A percentile compares a stretch with the other conserved stretches of the same genome.
These are phyloP conservation scores for Penicillium sp. DNA, from an alignment of 2,329 filamentous ascomycete species.

Conservation along the genomic window DNA sequence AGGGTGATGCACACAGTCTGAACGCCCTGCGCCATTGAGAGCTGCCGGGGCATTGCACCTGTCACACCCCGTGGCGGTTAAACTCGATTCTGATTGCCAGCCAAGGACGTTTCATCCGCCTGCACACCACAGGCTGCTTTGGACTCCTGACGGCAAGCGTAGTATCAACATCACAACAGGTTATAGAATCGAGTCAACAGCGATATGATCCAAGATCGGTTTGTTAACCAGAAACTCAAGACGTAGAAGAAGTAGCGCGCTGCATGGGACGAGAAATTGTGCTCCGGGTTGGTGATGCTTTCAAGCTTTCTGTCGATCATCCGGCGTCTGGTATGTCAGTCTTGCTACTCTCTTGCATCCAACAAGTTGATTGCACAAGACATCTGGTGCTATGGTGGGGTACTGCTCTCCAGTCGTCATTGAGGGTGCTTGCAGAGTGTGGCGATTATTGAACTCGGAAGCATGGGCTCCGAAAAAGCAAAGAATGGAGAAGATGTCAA, in stretches of 20 bases:
- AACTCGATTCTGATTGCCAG: slow-evolving; percentile 12
- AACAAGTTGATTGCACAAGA: slow-evolving; percentile 3
- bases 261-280: not conserved
- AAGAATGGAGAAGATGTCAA: slow-evolving; percentile 5
- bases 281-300: not conserved
- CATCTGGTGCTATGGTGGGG: slow-evolving; percentile 3
- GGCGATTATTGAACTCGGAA: not conserved
- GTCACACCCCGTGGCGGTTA: slow-evolving; percentile 14
- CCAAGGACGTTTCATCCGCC: not conserved
- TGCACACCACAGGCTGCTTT: not conserved
- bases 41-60: not conserved
- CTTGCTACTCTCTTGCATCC: not conserved
- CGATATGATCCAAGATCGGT: not conserved
- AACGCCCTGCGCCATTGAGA: slow-evolving; percentile 10
- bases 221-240: not conserved
- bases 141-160: not conserved
- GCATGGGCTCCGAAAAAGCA: slow-evolving; percentile 13
- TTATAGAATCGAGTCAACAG: not conserved
- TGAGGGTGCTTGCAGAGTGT: slow-evolving; percentile 10
- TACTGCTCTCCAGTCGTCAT: not conserved
- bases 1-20: slow-evolving; percentile 11
- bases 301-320: not conserved
- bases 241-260: not conserved
- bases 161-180: not conserved
- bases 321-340: not conserved